Percentiles rank a stretch among this genome's conserved stretches.
phyloP scores from a whole-genome alignment of 352 stramenopile genomes.

The Pythium guiyangense region DNA sequence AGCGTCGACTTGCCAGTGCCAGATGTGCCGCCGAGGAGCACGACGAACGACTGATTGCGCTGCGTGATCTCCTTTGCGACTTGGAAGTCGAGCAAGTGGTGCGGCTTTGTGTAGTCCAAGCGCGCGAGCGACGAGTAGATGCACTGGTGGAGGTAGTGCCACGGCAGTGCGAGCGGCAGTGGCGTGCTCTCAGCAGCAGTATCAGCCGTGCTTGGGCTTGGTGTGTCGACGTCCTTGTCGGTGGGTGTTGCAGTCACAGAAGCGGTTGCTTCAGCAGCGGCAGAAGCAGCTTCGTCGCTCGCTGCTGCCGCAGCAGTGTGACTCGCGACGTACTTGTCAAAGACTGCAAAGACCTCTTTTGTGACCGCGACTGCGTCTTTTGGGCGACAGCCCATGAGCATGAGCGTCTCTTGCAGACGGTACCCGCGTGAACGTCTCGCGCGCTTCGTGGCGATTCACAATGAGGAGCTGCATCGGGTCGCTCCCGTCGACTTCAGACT shows the following conservation, averaged over 20 bases:
- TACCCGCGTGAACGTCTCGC: conserved; percentile 78
- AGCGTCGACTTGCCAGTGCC: conserved; percentile 85
- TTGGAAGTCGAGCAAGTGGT: conserved; percentile 81
- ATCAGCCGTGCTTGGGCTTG: not conserved
- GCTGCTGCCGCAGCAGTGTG: not conserved
- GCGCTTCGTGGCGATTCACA: conserved; percentile 39
- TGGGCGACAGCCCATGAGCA: conserved; percentile 81
- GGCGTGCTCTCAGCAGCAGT: too few species aligned
- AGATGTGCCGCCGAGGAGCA: conserved; percentile 83
- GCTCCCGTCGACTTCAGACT: conserved; percentile 45
- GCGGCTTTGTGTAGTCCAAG: conserved; percentile 82
- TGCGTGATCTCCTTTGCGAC: conserved; percentile 85
- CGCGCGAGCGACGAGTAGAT: conserved; percentile 76
- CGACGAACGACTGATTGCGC: conserved; percentile 80
- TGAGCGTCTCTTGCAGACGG: conserved; percentile 81
- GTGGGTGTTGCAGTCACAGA: not conserved
- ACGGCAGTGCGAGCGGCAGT: conserved; percentile 30
- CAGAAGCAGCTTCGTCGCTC: not conserved
- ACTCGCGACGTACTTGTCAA: conserved; percentile 44
- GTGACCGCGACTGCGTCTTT: conserved; percentile 74
- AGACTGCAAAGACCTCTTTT: conserved; percentile 58
- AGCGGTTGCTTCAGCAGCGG: too few species aligned
- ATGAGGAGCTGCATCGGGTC: conserved; percentile 81
- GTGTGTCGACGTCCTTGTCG: too few species aligned
- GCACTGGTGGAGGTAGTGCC: conserved; percentile 75